Evolutionary conservation across 108 stramenopile species (phyloP), one percentile per base, ranked within the genome.

Genomic region (Skeletonema grethae): DNA sequence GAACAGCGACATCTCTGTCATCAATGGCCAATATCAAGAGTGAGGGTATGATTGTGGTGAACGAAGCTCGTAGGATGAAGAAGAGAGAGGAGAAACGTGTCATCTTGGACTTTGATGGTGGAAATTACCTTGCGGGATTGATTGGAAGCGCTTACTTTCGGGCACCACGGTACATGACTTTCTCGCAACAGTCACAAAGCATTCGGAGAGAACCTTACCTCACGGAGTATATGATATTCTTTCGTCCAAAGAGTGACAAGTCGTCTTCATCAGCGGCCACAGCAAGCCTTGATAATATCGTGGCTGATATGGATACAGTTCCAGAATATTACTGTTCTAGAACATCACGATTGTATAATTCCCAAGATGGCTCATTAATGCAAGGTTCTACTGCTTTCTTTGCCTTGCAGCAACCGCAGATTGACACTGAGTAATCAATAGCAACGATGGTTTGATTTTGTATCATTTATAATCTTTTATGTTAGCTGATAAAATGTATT

Each of bases 301-400:
- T 29, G 16, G 25, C 48, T 22, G 66, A 28, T 15, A 16, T 69
- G 8, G 67, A 64, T 20, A 29, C 5, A 38, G 60, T 11, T 15
- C 56, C 72, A 36, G 72, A 73, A 15, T 64, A 61, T 57, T 82
- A 79, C 25, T 82, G 82, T 25, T 82, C 82, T 8, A 73, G 72
- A 57, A 53, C 61, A 11, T 43, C 64, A 31, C 58, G 82, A 22
- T 41, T 82, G 29, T 82, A 82, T 56, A 57, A 65, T 57, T 32
- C 72, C 30, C 39, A 65, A 16, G 70, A 77, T 45, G 82, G 82
- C 11, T 67, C 57, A 50, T 61, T 82, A 56, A 35, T 67, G 66
- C 82, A 82, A 55, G 82, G 82, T 18, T 69, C 67, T 35, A 82
- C 73, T 50, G 76, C 70, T n/a, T 82, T 82, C 61, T 82, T 78